A percentile compares a stretch with the other conserved stretches of the same genome.
Conservation (phyloP, 2,329 filamentous ascomycete genomes). For the Phoma sp. region DNA sequence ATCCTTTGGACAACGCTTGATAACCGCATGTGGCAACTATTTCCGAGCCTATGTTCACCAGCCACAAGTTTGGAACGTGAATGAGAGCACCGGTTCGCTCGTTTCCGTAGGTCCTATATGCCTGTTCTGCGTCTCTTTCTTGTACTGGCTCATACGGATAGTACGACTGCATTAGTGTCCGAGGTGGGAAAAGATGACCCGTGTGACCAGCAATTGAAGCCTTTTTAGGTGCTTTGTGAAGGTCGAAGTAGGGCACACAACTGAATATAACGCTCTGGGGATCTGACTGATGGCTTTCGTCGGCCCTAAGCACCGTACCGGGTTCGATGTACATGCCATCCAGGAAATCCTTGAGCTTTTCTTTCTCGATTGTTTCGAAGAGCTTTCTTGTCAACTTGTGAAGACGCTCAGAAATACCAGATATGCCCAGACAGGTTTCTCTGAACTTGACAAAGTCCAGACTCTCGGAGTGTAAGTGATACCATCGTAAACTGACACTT, state of each 20-base stretch:
- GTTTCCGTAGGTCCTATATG: conserved; percentile 33
- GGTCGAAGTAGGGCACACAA: conserved; percentile 37
- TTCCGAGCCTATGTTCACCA: conserved; percentile 35
- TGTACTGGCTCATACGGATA: conserved; percentile 41
- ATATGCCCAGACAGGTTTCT: conserved; percentile 29
- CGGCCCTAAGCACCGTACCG: conserved; percentile 40
- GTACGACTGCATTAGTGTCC: conserved; percentile 41
- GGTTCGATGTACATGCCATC: conserved; percentile 44
- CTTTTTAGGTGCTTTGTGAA: conserved; percentile 17
- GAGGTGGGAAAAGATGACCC: conserved; percentile 25
- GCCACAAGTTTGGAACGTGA: conserved; percentile 41
- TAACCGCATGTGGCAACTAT: conserved; percentile 40
- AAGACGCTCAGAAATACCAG: conserved; percentile 25
- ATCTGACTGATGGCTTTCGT: conserved; percentile 28
- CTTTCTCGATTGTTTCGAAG: conserved; percentile 32
- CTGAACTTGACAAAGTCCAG: conserved; percentile 35
- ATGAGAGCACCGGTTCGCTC: conserved; percentile 25
- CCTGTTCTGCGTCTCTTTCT: conserved; percentile 41
- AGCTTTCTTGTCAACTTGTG: conserved; percentile 23
- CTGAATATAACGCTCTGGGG: conserved; percentile 38
- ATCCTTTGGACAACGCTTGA: conserved; percentile 24
- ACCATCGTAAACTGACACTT: conserved; percentile 32
- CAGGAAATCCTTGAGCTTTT: conserved; percentile 32
- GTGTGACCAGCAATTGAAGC: neutral
- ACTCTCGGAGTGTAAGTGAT: conserved; percentile 29